These are phyloP conservation scores for Phytophthora lateralis DNA, from an alignment of 352 stramenopile species.

Conservation along the genomic window DNA sequence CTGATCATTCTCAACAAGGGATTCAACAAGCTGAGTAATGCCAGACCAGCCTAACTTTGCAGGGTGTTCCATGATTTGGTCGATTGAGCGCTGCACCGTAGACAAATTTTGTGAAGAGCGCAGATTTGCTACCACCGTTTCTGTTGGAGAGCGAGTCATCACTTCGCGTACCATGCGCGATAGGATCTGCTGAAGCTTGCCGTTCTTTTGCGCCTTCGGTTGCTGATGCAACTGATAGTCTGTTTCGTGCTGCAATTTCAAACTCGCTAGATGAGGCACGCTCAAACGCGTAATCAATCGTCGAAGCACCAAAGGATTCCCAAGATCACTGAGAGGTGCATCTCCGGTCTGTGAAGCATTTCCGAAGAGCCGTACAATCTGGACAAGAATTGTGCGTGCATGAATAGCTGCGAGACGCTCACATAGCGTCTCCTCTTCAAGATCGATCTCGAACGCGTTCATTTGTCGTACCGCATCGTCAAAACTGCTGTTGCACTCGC, in stretches of 20 bases:
- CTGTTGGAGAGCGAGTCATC: conserved; percentile 40
- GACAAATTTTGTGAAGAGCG: conserved; percentile 55
- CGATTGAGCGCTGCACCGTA: conserved; percentile 58
- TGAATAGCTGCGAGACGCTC: conserved; percentile 68
- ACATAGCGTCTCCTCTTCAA: conserved; percentile 66
- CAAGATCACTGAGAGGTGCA: conserved; percentile 58
- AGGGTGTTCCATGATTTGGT: conserved; percentile 25
- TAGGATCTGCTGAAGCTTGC: conserved; percentile 71
- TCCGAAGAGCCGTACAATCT: conserved; percentile 67
- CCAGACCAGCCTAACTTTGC: conserved; percentile 23
- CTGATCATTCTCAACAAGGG: conserved; percentile 28
- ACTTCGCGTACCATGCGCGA: conserved; percentile 50
- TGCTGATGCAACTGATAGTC: conserved; percentile 29
- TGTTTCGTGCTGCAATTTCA: conserved; percentile 1
- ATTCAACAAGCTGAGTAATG: conserved; percentile 37
- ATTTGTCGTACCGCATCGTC: conserved; percentile 68
- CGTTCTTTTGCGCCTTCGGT: conserved; percentile 27
- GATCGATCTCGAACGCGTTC: conserved; percentile 63
- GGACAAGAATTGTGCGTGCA: conserved; percentile 64
- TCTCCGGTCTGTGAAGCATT: conserved; percentile 28
- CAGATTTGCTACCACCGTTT: conserved; percentile 64
- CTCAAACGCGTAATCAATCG: conserved; percentile 67
- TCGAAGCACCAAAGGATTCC: conserved; percentile 66
- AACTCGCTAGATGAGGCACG: conserved; percentile 8
- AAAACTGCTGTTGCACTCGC: conserved; percentile 64